Percentiles rank a stretch among this genome's conserved stretches.
Conservation (phyloP, 176 grass and related monocot species). For the Chrysopogon serrulatus region DNA sequence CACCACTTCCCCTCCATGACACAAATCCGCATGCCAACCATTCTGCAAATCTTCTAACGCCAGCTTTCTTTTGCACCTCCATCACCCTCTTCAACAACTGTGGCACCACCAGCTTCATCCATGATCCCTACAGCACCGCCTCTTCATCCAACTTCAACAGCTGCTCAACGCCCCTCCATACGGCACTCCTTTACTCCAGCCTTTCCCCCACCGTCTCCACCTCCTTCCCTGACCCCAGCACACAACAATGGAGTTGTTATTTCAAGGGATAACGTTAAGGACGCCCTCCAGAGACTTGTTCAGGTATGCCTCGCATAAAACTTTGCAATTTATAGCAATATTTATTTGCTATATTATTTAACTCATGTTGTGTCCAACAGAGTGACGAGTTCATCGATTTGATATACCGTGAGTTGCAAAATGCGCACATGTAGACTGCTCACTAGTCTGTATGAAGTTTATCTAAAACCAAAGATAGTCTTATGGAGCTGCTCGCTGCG, state of each 20-base stretch:
- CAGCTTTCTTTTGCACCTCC: constrained; percentile 59
- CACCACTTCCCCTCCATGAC: constrained; percentile 38
- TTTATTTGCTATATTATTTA: neutral
- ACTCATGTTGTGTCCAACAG: constrained; percentile 32
- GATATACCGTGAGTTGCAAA: constrained; percentile 56
- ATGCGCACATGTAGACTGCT: constrained; percentile 41
- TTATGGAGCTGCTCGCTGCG: neutral
- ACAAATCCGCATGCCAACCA: constrained; percentile 17
- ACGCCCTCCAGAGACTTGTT: constrained; percentile 62
- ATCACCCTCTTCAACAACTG: constrained; percentile 37
- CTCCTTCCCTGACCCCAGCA: constrained; percentile 55
- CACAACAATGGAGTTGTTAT: constrained; percentile 43
- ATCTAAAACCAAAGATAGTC: neutral
- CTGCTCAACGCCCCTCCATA: constrained; percentile 35
- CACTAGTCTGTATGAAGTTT: neutral
- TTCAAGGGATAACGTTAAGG: constrained; percentile 73
- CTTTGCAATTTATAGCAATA: neutral
- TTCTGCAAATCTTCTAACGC: constrained; percentile 64
- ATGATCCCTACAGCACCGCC: constrained; percentile 38
- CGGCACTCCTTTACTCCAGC: constrained; percentile 61
- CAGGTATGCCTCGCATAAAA: constrained; percentile 46
- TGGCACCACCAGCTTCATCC: constrained; percentile 33
- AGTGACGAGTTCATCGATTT: constrained; percentile 72
- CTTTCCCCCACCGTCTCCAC: constrained; percentile 60
- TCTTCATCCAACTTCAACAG: constrained; percentile 30